Base-by-base conservation (phyloP, 176 grass and related monocot species). In the Avena sativa region DNA sequence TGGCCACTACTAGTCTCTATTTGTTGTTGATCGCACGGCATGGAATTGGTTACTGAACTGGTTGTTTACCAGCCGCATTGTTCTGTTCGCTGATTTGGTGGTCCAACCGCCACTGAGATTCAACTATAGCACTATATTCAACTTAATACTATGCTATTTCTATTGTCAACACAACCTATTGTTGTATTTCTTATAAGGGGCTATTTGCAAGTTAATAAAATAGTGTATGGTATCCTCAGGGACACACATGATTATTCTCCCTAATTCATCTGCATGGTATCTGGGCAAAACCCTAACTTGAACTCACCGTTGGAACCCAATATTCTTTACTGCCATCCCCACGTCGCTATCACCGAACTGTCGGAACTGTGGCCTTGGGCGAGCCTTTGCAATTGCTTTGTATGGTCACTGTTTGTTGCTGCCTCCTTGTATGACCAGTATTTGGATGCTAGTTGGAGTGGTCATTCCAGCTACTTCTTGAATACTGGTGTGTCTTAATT, bases 141-240 rank as follows among this genome's bases (percentile, higher is more conserved):
- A 76, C 46, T 75, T 53, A 76, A 53, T 76, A 76, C 8, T 28
- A 76, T 32, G 49, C 8, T 76, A 30, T 30, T 53, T 76, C 23
- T 76, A 52, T 75, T 50, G 47, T 19, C 48, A 32, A 32, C 73
- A 28, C 73, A 53, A 19, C 73, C 14, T 76, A 26, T 17, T 52
- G 1, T 14, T 55, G 25, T 32, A 76, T 53, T 76, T 53, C 73
- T 53, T 51, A 23, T 74, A 52, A 76, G 73, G 73, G 25, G 2
- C 48, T 53, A 53, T 76, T 76, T 76, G 73, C 48, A 52, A 76
- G 47, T 52, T 76, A 76, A 53, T 17, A 23, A 76, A 19, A 76
- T 65, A 55, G 15, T 2, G 49, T 20, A 55, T 55, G 15, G 15
- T 8, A 15, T 38, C 26, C 50, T 52, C 26, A 30, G 26, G 74